These are phyloP conservation scores for Blastobotrys serpentis DNA, from an alignment of 1,139 yeast genomes.

Conservation along the genomic window DNA sequence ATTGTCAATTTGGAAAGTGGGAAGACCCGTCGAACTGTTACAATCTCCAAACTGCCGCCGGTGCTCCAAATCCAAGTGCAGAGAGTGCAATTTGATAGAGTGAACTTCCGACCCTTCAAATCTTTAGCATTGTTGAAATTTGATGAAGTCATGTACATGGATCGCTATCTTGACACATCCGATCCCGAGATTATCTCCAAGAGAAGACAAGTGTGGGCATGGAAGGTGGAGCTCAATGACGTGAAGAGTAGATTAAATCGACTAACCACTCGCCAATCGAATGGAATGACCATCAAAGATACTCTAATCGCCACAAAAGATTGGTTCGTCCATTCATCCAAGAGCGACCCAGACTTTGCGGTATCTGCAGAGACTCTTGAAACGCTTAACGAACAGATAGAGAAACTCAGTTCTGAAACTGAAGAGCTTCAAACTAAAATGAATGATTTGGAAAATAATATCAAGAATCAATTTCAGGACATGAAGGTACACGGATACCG, in stretches of 20 bases:
- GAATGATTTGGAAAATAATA: conserved; percentile 45
- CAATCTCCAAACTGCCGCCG: conserved; percentile 71
- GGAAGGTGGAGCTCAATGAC: conserved; percentile 57
- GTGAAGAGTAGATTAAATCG: conserved; percentile 46
- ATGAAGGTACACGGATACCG: conserved; percentile 70
- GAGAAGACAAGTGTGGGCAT: conserved; percentile 58
- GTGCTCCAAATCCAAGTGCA: conserved; percentile 90
- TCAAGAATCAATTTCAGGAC: conserved; percentile 58
- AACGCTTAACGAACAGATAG: conserved; percentile 22
- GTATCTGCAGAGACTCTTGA: conserved; percentile 17
- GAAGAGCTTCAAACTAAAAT: conserved; percentile 20
- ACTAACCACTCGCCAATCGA: conserved; percentile 44
- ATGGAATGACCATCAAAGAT: conserved; percentile 30
- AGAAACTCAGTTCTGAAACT: conserved; percentile 35
- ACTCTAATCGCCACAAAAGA: conserved; percentile 52
- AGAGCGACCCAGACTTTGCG: conserved; percentile 18
- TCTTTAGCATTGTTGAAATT: conserved; percentile 80
- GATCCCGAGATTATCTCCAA: conserved; percentile 54
- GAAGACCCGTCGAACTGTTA: conserved; percentile 60
- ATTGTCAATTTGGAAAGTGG: conserved; percentile 70
- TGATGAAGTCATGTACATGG: conserved; percentile 74
- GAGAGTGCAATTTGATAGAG: conserved; percentile 85
- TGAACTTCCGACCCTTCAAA: conserved; percentile 70
- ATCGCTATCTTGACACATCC: conserved; percentile 76
- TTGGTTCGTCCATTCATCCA: conserved; percentile 44